Evolutionary conservation across 1,284 basidiomycete species (phyloP), one percentile per base, ranked within the genome.

Genomic region (Ganoderma sinense): DNA sequence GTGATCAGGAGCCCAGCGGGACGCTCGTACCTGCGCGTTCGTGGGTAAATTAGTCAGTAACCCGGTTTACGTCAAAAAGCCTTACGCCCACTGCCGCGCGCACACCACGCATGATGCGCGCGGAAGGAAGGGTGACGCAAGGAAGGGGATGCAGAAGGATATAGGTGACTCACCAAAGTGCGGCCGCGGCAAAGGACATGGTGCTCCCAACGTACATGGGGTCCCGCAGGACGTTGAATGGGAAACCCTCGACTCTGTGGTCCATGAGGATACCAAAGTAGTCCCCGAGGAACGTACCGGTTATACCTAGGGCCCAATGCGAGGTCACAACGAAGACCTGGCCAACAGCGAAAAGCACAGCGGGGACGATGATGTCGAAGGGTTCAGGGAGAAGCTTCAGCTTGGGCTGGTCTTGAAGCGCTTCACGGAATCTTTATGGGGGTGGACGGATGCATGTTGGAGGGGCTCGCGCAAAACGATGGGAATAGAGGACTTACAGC

Each of bases 241-340:
- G 97, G 84, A 99, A 99, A 26, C 94, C 92, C 80, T 91, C 88
- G 7, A 94, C 92, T 31, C 91, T 86, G 69, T 93, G 87, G 78
- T 96, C 91, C 96, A 98, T 98, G 66, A 99, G 85, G 76, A 99
- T 99, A n/a, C 97, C 97, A 82, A 98, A 99, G 84, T 99, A 99
- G 83, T 99, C 97, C 6, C 97, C 97, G 59, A 98, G 88, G 85
- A 96, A 97, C 1, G 95, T 97, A 69, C 97, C 97, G 10, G 97
- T 98, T 73, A 99, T 85, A 20, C 97, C 97, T 18, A 99, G 84
- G 0, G 94, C 93, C 88, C 91, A 98, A 51, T 97, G 98, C 45
- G 95, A 97, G 26, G 92, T 92, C 62, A 97, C 72, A 66, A 98
- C 97, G 72, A 97, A 89, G 23, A 88, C 84, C 79, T 96, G 94